Evolutionary conservation across 495 filamentous ascomycete genomes (phyloP).

Genomic region (Bombardia bombarda): DNA sequence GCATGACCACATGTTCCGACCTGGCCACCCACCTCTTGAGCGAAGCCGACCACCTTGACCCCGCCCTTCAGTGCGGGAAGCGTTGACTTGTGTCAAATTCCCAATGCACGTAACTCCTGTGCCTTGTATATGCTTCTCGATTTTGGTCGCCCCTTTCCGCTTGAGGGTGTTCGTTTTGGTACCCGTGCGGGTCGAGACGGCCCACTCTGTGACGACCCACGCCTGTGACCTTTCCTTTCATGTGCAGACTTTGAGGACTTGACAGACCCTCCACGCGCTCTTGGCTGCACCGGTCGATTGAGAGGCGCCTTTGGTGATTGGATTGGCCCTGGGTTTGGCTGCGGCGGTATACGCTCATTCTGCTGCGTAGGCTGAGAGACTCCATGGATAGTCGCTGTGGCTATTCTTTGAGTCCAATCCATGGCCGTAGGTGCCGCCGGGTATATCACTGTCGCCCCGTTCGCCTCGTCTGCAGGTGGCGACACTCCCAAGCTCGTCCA

Average conservation of each 20-base stretch:
- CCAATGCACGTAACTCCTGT: neutral
- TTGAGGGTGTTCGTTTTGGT: neutral
- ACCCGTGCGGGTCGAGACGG: neutral
- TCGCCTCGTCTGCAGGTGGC: slow-evolving; percentile 1
- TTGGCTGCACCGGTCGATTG: neutral
- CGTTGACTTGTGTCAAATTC: slow-evolving; percentile 7
- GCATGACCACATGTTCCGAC: slow-evolving; percentile 1
- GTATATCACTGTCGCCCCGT: slow-evolving; percentile 7
- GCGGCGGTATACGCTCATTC: slow-evolving; percentile 9
- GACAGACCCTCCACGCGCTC: neutral
- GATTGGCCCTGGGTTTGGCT: slow-evolving; percentile 3
- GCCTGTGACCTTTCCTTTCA: neutral
- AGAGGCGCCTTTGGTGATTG: neutral
- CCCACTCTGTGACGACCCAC: slow-evolving; percentile 1
- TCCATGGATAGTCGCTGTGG: slow-evolving; percentile 9
- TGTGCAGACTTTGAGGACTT: neutral
- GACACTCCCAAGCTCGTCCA: slow-evolving; percentile 9
- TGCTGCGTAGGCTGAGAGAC: slow-evolving; percentile 10
- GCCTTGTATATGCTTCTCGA: neutral
- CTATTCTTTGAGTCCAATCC: slow-evolving; percentile 10
- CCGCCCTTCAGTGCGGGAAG: slow-evolving; percentile 5
- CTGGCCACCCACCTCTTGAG: neutral
- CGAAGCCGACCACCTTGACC: slow-evolving; percentile 4
- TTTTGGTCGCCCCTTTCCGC: neutral
- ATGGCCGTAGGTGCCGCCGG: slow-evolving; percentile 7